These are phyloP conservation scores for Phaeoacremonium minimum DNA, from an alignment of 2,329 filamentous ascomycete genomes.

Conservation along the genomic window DNA sequence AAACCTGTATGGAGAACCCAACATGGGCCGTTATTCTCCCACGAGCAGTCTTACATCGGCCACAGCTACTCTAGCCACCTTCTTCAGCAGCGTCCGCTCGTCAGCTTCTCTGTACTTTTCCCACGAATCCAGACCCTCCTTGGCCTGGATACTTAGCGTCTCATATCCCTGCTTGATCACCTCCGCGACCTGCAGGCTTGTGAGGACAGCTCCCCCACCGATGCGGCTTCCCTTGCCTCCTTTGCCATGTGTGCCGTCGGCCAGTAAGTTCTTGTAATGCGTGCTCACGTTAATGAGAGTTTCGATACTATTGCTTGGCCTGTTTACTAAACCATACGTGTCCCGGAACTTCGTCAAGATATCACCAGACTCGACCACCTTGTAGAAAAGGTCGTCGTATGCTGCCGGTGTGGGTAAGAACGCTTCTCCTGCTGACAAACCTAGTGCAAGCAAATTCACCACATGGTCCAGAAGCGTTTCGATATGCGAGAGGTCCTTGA, in stretches of 20 bases:
- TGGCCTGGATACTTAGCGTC: slow-evolving; percentile 84
- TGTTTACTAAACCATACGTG: slow-evolving; percentile 59
- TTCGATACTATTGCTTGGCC: slow-evolving; percentile 68
- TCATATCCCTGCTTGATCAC: slow-evolving; percentile 97
- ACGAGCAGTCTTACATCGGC: slow-evolving; percentile 50
- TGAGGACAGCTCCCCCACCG: slow-evolving; percentile 63
- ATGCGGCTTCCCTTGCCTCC: slow-evolving; percentile 30
- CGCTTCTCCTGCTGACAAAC: slow-evolving; percentile 80
- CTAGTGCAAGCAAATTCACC: slow-evolving; percentile 78
- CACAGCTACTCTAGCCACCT: slow-evolving; percentile 76
- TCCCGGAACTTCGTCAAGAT: slow-evolving; percentile 77
- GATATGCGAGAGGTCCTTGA: slow-evolving; percentile 66
- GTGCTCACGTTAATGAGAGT: slow-evolving; percentile 77
- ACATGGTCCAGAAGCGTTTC: slow-evolving; percentile 70
- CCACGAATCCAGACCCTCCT: slow-evolving; percentile 82
- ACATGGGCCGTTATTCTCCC: slow-evolving; percentile 26
- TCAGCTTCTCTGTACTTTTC: slow-evolving; percentile 84
- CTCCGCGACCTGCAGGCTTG: slow-evolving; percentile 76
- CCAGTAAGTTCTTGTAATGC: slow-evolving; percentile 83
- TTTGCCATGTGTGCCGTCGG: slow-evolving; percentile 45
- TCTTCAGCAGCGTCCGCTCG: slow-evolving; percentile 80
- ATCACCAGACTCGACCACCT: slow-evolving; percentile 88
- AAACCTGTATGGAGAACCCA: too few species aligned
- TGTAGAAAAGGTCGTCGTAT: slow-evolving; percentile 98
- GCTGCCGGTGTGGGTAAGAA: slow-evolving; percentile 84